phyloP scores from a whole-genome alignment of 179 eudicot genomes.

The Patellifolia procumbens region DNA sequence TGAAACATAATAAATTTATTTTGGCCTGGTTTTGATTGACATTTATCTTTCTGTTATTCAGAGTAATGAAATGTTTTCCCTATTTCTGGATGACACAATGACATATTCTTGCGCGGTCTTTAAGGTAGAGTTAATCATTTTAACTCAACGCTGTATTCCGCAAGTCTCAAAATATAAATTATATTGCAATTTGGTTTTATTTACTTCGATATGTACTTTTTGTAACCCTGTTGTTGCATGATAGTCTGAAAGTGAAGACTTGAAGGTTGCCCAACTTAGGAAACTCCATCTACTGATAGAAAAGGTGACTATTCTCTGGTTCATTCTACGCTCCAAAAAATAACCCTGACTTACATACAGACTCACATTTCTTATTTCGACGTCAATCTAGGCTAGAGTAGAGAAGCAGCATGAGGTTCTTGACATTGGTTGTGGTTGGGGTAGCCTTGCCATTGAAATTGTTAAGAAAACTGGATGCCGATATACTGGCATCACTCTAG shows the following conservation, averaged over 20 bases:
- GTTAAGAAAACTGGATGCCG: constrained; percentile 80
- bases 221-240: neutral
- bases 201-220: neutral
- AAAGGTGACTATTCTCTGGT: constrained; percentile 44
- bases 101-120: constrained; percentile 88
- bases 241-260: constrained; percentile 69
- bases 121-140: constrained; percentile 51
- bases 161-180: neutral
- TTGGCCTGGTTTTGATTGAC: neutral
- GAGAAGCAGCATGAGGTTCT: constrained; percentile 64
- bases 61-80: constrained; percentile 89
- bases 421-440: constrained; percentile 97
- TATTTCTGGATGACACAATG: constrained; percentile 95
- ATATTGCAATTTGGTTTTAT: neutral
- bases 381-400: constrained; percentile 57
- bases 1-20: neutral
- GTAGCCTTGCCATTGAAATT: constrained; percentile 83
- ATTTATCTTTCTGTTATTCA: constrained; percentile 20
- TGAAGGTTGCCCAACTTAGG: constrained; percentile 73
- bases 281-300: constrained; percentile 68
- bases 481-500: constrained; percentile 89
- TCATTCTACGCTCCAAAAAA: neutral
- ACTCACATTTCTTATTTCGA: neutral
- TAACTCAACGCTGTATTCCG: neutral
- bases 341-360: neutral